Evolutionary conservation across 139 green algal genomes (phyloP).

Genomic region (Mychonastes homosphaera): DNA sequence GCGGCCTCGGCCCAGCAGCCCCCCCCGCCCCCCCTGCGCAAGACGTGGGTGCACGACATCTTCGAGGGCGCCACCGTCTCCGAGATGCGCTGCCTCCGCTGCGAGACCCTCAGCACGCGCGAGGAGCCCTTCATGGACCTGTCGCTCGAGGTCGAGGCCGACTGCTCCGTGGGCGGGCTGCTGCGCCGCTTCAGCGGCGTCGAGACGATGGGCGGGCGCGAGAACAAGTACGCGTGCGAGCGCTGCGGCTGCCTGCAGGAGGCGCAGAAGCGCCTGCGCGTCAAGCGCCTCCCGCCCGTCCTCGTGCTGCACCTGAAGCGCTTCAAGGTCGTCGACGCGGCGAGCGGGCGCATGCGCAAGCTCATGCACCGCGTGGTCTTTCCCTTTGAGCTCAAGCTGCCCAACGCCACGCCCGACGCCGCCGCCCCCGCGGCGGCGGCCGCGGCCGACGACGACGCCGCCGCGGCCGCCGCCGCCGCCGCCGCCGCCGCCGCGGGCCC

Average conservation of each 20-base stretch:
- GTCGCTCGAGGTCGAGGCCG: conserved; percentile 87
- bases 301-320: conserved; percentile 93
- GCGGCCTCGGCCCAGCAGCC: not conserved
- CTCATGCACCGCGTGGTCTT: conserved; percentile 96
- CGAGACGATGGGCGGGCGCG: conserved; percentile 2
- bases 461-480: too few species aligned
- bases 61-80: conserved; percentile 88
- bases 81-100: conserved; percentile 80
- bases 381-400: conserved; percentile 89
- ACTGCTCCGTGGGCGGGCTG: conserved; percentile 75
- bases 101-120: conserved; percentile 60
- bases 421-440: too few species aligned
- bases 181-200: conserved; percentile 78
- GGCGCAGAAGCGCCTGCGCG: conserved; percentile 84
- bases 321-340: conserved; percentile 84
- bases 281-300: conserved; percentile 64
- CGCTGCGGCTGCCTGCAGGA: conserved; percentile 78
- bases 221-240: conserved; percentile 98
- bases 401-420: conserved; percentile 64
- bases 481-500: too few species aligned
- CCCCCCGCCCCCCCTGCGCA: conserved; percentile 16
- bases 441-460: too few species aligned
- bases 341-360: conserved; percentile 66
- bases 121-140: conserved; percentile 95
- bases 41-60: conserved; percentile 88